Base-by-base conservation (phyloP, 2,329 filamentous ascomycete genomes). In the Neofusicoccum parvum region DNA sequence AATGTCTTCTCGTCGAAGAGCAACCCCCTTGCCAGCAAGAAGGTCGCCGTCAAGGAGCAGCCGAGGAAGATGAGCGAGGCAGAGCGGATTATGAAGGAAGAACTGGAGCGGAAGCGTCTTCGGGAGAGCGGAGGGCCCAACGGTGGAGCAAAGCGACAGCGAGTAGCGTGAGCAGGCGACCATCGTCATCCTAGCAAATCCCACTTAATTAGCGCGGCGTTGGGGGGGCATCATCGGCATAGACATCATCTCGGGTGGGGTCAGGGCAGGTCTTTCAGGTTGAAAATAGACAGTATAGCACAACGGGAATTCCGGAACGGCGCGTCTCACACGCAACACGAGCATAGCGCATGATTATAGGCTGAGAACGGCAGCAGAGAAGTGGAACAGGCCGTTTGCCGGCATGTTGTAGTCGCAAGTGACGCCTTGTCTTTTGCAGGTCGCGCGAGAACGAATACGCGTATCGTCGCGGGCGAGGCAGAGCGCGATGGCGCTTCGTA, bases 21-120 rank as follows among this genome's bases (percentile, higher is more conserved):
- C 32, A 94, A 94, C 69, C 88, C 89, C 0, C 80, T 92, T 1
- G 84, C 86, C 1, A 80, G 84, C 3, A 92, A 92, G 77, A 92
- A 92, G 75, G 68, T 76, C 37, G 84, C 82, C 11, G 74, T 76
- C 20, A 75, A 78, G 64, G 87, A 87, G 67, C 85, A 85, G 64
- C 88, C 88, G 1, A 92, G 91, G 82, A 95, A 91, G 73, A 94
- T 96, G 86, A 94, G 91, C 72, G 92, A 96, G 74, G 90, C 89
- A 3, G 92, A 94, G 78, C 86, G 90, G 62, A 96, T 95, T 72
- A 97, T 96, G 93, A 92, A 90, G 77, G 90, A 79, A 66, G 76
- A 78, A 64, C 69, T 80, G 51, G 76, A 78, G 37, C 74, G 79
- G n/a, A 79, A 78, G 56, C 73, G 78, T 36, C 67, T 74, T 36